These are phyloP conservation scores for Platanthera zijinensis DNA, from an alignment of 106 monocot species.

Conservation along the genomic window DNA sequence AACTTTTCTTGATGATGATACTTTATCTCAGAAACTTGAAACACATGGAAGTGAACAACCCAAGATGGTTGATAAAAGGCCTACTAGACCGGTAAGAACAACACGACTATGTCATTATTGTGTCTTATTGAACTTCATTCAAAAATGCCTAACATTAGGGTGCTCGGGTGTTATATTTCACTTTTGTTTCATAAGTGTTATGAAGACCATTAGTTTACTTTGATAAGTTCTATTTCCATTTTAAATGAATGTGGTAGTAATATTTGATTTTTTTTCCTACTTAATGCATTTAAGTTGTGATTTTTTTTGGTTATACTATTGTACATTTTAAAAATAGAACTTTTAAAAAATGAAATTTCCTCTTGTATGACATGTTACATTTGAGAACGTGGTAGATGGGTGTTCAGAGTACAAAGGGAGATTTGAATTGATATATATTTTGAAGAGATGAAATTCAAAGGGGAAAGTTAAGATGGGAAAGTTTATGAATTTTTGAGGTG, in stretches of 20 bases:
- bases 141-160: neutral
- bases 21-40: conserved; percentile 19
- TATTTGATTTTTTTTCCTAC: neutral
- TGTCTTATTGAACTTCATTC: neutral
- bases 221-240: neutral
- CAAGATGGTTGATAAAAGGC: conserved; percentile 20
- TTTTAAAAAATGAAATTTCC: too few species aligned
- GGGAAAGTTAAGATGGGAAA: too few species aligned
- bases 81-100: conserved; percentile 30
- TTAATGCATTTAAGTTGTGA: neutral
- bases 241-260: neutral
- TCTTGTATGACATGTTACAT: too few species aligned
- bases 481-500: too few species aligned
- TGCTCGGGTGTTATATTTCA: neutral
- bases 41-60: conserved; percentile 15
- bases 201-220: neutral
- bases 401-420: too few species aligned
- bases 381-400: too few species aligned
- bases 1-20: conserved; percentile 59
- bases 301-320: neutral
- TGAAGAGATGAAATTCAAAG: too few species aligned
- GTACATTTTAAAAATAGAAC: too few species aligned
- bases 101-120: neutral
- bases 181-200: neutral
- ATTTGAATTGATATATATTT: too few species aligned